Evolutionary conservation across 768 basidiomycete genomes (phyloP), one percentile per base, ranked within the genome.

Genomic region (Pleurotus tuber-regium): DNA sequence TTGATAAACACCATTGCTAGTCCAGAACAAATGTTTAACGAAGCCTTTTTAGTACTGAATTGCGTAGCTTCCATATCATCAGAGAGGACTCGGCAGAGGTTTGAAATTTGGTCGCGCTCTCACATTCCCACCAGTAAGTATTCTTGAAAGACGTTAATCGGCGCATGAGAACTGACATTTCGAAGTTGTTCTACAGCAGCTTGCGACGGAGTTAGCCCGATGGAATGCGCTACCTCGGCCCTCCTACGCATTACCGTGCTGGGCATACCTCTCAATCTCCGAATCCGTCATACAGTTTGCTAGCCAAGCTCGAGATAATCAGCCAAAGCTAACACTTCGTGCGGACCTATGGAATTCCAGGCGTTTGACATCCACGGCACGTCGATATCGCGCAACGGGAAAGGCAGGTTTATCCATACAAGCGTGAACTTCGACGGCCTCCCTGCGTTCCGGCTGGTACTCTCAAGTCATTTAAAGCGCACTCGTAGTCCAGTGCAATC

Each of bases 261-360:
- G 18, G 21, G n/a, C 46, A 36, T 48, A 48, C 46, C 46, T 48
- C 46, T 48, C 46, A 48, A 48, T 48, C 46, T 48, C 46, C 46
- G 46, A 35, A 48, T 21, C 29, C 29, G 16, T 35, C 31, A 33
- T 36, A 48, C 31, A 14, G 46, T 48, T 31, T 31, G 10, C 29
- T 19, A 35, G 46, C 46, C 46, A 48, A 48, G 46, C 14, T 16
- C 46, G 14, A 31, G 16, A 21, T 35, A 48, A 35, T 31, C 28
- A 23, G 6, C 18, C n/a, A 16, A 19, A 48, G 9, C 43, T 9
- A 16, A 19, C 29, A 21, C 28, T 18, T 48, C 21, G 16, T 48
- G 46, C 46, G 46, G 46, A 4, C 46, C 46, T 48, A 48, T 36
- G 46, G 46, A 19, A 48, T 48, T 33, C 46, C 46, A 33, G 16